A percentile compares a stretch with the other conserved stretches of the same genome.
These are phyloP conservation scores for Penicillium samsonianum DNA, from an alignment of 495 filamentous ascomycete genomes.

Conservation along the genomic window DNA sequence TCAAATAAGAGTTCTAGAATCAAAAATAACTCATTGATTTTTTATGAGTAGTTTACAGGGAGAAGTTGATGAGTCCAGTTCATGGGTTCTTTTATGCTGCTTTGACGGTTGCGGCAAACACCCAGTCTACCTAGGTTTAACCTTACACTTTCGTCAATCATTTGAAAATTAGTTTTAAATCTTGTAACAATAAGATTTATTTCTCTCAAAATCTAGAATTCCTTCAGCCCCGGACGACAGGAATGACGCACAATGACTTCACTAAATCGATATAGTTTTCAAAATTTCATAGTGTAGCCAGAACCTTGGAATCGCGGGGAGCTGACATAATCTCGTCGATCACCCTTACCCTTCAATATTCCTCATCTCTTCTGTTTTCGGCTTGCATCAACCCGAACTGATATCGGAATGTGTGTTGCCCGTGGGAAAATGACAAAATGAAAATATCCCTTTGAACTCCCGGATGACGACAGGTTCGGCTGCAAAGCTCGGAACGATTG, in stretches of 20 bases:
- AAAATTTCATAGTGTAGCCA: conserved; percentile 9
- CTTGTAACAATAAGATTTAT: not conserved
- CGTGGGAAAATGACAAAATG: not conserved
- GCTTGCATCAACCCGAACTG: conserved; percentile 22
- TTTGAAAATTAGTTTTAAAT: not conserved
- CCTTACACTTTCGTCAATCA: conserved; percentile 7
- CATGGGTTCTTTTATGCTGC: conserved; percentile 5
- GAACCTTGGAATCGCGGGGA: conserved; percentile 24
- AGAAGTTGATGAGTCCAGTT: conserved; percentile 1
- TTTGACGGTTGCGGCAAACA: conserved; percentile 12
- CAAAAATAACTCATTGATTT: conserved; percentile 21
- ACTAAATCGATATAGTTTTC: conserved; percentile 8
- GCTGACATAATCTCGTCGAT: conserved; percentile 28
- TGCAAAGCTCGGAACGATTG: conserved; percentile 25
- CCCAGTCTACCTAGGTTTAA: conserved; percentile 5
- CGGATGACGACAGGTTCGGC: conserved; percentile 33
- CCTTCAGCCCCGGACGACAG: conserved; percentile 15
- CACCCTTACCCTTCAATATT: not conserved
- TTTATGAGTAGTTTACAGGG: not conserved
- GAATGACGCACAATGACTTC: conserved; percentile 37
- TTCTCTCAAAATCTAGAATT: not conserved
- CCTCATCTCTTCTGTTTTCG: conserved; percentile 3
- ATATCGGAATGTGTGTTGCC: conserved; percentile 9
- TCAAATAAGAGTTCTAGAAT: conserved; percentile 9
- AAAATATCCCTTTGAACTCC: not conserved